Base-by-base conservation (phyloP, 1,284 basidiomycete genomes). In the Cryptococcus floricola region DNA sequence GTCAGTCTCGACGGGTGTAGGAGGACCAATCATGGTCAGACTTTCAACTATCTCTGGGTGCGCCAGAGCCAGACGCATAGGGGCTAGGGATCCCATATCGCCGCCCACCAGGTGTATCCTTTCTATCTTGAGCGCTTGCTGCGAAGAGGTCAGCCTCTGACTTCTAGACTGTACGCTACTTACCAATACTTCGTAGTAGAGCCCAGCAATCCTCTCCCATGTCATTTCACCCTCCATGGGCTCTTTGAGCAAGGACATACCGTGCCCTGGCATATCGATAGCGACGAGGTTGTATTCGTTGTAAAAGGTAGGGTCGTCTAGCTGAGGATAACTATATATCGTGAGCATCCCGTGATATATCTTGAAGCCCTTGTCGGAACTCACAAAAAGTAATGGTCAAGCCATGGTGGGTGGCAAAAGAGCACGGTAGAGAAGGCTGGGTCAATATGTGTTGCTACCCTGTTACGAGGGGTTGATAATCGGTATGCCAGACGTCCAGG, bases 231-330 rank as follows among this genome's bases (percentile, higher is more conserved):
- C 44, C 19, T 45, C 44, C 6, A 25, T 8, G 4, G 44, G 44
- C 19, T 34, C 31, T 34, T 37, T 39, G 3, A 57, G 57, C 18
- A 18, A 38, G 3, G 64, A 60, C 3, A 55, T 46, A 8, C 67
- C 67, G 50, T 67, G 67, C 2, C 63, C 67, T 9, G 65, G 60
- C 31, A 57, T 39, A 52, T 69, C 67, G 39, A 69, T 59, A 1
- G 62, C 52, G 16, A 69, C 42, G 16, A 67, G 57, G 55, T 69
- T 69, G 58, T 60, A 65, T 10, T 62, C 51, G 49, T 61, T 58
- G 34, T 54, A 42, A 9, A 69, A 61, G 3, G 59, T 39, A 6
- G 65, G 59, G 57, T 69, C 67, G 25, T 69, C 65, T 18, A 54
- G 60, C 52, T 69, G 67, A 0, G 67, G 67, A 52, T 67, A 69